These are phyloP conservation scores for Boehmeria nivea DNA, from an alignment of 306 rosid genomes.

Conservation along the genomic window DNA sequence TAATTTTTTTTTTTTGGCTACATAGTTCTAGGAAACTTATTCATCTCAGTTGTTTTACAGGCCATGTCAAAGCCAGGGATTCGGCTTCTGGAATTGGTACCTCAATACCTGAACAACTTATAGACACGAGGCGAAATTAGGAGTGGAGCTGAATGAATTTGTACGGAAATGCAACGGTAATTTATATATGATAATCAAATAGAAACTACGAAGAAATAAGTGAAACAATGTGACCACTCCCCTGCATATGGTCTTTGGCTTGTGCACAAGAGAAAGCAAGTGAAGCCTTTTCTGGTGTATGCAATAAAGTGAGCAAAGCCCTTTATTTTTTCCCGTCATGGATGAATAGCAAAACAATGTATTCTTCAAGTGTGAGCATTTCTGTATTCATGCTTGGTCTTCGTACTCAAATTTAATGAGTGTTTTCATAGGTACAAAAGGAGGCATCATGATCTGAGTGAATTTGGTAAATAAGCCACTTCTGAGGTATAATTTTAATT, in stretches of 20 bases:
- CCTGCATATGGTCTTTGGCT: neutral
- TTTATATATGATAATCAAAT: neutral
- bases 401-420: no score
- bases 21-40: neutral
- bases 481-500: no score
- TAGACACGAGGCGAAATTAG: neutral
- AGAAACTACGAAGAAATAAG: neutral
- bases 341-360: neutral
- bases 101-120: no score
- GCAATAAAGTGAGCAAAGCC: no score
- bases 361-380: neutral
- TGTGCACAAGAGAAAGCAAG: neutral
- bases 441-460: no score
- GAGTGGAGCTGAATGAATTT: neutral
- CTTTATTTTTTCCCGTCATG: neutral
- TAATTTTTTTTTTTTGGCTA: no score
- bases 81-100: neutral
- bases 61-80: neutral
- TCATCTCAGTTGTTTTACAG: neutral
- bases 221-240: no score
- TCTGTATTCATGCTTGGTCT: neutral
- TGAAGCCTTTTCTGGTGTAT: no score
- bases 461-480: no score
- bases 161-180: neutral
- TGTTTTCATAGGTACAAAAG: no score